Evolutionary conservation across 2,329 filamentous ascomycete genomes (phyloP).

Genomic region (Alternaria longipes): DNA sequence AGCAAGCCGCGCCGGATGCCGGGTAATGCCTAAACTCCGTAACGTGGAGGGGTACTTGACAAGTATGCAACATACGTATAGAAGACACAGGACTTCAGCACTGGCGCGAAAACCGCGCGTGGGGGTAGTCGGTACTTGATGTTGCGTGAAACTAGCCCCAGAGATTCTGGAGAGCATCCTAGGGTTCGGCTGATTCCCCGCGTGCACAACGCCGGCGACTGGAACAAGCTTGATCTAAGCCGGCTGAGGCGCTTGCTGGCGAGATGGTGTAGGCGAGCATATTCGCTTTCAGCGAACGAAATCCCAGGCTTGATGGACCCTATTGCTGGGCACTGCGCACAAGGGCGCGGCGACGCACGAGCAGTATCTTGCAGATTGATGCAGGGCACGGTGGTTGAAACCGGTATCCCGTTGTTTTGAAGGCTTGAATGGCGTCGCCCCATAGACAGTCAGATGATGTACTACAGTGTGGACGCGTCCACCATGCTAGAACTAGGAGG

Average conservation of each 20-base stretch:
- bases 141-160: slow-evolving; percentile 28
- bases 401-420: slow-evolving; percentile 26
- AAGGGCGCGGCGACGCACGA: slow-evolving; percentile 30
- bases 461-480: slow-evolving; percentile 23
- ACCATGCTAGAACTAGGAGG: slow-evolving; percentile 5
- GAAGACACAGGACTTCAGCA: background rate
- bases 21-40: slow-evolving; percentile 1
- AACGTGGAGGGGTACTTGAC: background rate
- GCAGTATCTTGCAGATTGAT: slow-evolving; percentile 11
- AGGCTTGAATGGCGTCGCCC: slow-evolving; percentile 17
- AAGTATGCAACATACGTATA: background rate
- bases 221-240: slow-evolving; percentile 35
- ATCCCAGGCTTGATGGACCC: slow-evolving; percentile 22
- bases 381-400: slow-evolving; percentile 24
- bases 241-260: slow-evolving; percentile 45
- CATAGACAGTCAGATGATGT: slow-evolving; percentile 44
- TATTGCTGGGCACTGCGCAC: slow-evolving; percentile 30
- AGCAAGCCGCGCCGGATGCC: slow-evolving; percentile 13
- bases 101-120: slow-evolving; percentile 13
- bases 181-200: slow-evolving; percentile 32
- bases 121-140: slow-evolving; percentile 17
- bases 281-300: slow-evolving; percentile 27
- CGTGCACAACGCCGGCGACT: slow-evolving; percentile 27
- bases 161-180: slow-evolving; percentile 18
- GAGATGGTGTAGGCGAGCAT: slow-evolving; percentile 31